Evolutionary conservation across 2,329 filamentous ascomycete species (phyloP).

Genomic region (Paecilomyces niveus): DNA sequence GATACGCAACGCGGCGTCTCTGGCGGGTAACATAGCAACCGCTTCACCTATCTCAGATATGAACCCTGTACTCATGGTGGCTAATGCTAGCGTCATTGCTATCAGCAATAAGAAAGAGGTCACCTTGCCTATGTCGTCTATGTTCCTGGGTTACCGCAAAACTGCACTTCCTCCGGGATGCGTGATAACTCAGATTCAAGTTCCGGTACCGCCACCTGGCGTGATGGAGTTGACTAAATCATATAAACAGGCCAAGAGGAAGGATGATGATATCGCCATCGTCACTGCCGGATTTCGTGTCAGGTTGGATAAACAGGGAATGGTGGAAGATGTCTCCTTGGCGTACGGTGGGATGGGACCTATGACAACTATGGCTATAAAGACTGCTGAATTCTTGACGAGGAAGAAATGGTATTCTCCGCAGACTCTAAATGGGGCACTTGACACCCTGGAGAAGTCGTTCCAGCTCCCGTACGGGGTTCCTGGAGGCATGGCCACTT

Average conservation of each 20-base stretch:
- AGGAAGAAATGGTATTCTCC: constrained; percentile 68
- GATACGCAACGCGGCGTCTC: constrained; percentile 81
- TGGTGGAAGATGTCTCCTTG: constrained; percentile 62
- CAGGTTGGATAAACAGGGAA: constrained; percentile 54
- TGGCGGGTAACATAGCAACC: constrained; percentile 77
- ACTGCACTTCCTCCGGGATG: constrained; percentile 68
- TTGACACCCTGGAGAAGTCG: constrained; percentile 69
- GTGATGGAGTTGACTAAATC: constrained; percentile 71
- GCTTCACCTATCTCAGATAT: constrained; percentile 84
- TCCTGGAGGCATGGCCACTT: constrained; percentile 84
- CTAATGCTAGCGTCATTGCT: constrained; percentile 66
- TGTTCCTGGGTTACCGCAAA: constrained; percentile 75
- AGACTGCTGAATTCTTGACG: constrained; percentile 58
- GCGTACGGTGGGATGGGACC: constrained; percentile 87
- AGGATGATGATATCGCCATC: constrained; percentile 89
- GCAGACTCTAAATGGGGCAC: constrained; percentile 69
- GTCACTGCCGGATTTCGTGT: constrained; percentile 73
- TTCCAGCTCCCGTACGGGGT: constrained; percentile 80
- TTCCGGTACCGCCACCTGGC: constrained; percentile 58
- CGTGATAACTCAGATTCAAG: constrained; percentile 69
- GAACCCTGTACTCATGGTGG: constrained; percentile 76
- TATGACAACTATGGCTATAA: constrained; percentile 68
- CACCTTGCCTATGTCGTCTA: constrained; percentile 71
- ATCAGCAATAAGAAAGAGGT: constrained; percentile 60
- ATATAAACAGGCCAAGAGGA: constrained; percentile 85